Conservation (phyloP, 495 filamentous ascomycete species). For the Zalerion maritima region DNA sequence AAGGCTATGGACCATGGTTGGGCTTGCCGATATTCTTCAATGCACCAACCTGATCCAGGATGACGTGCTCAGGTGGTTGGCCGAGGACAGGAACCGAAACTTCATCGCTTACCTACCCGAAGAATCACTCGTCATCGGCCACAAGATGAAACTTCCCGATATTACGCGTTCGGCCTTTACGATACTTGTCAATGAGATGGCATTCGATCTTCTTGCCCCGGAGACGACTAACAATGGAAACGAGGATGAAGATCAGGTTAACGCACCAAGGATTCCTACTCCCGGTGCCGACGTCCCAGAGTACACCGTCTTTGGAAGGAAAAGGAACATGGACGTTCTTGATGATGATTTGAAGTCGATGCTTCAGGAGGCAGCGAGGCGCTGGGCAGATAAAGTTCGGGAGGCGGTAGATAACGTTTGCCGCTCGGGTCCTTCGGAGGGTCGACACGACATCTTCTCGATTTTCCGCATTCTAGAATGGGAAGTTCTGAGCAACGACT, state of each 20-base stretch:
- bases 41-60: constrained; percentile 25
- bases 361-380: constrained; percentile 16
- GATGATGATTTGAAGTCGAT: constrained; percentile 16
- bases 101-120: constrained; percentile 33
- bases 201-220: constrained; percentile 10
- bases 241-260: too few relatives aligned
- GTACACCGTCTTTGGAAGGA: constrained; percentile 13
- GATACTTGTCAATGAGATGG: constrained; percentile 28
- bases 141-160: constrained; percentile 17
- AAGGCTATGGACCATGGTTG: constrained; percentile 48
- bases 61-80: constrained; percentile 22
- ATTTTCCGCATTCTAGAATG: too few relatives aligned
- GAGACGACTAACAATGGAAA: too few relatives aligned
- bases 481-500: too few relatives aligned
- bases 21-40: constrained; percentile 41
- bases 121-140: constrained; percentile 26
- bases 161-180: constrained; percentile 23
- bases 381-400: too few relatives aligned
- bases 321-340: constrained; percentile 8
- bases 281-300: neutral
- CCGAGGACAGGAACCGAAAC: constrained; percentile 22
- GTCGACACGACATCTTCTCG: too few relatives aligned
- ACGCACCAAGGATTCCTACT: too few relatives aligned
- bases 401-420: too few relatives aligned
- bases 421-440: too few relatives aligned